Conservation (phyloP, 1,284 basidiomycete species). For the Pisolithus thermaeus region DNA sequence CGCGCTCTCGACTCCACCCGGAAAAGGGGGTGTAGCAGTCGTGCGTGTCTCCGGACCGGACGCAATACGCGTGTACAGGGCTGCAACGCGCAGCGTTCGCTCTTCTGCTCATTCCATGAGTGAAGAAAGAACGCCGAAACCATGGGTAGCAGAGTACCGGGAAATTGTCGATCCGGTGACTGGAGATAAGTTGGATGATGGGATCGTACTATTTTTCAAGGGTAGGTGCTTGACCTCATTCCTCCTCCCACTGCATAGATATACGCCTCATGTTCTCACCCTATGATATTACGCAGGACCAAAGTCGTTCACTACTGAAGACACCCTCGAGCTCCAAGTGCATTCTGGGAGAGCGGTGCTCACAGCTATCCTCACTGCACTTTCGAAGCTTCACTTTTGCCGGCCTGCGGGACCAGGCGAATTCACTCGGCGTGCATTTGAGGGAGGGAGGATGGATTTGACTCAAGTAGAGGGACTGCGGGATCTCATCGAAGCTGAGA, state of each 20-base stretch:
- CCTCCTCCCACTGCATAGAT: background rate
- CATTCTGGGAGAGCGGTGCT: constrained; percentile 85
- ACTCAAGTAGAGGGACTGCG: constrained; percentile 82
- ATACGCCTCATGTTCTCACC: background rate
- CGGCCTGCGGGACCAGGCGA: constrained; percentile 82
- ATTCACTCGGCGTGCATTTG: constrained; percentile 80
- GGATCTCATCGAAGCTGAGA: constrained; percentile 82
- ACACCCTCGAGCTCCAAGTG: constrained; percentile 80
- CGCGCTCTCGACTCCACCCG: constrained; percentile 79
- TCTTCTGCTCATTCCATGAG: constrained; percentile 24
- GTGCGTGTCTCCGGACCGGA: constrained; percentile 78
- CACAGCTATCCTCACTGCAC: constrained; percentile 57
- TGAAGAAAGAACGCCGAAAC: constrained; percentile 30
- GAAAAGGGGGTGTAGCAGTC: constrained; percentile 78
- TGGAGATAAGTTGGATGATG: constrained; percentile 69
- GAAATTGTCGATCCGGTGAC: constrained; percentile 60
- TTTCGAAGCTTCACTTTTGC: constrained; percentile 54
- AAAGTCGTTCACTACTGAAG: constrained; percentile 76
- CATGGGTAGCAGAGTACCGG: constrained; percentile 69
- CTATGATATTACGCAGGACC: constrained; percentile 39
- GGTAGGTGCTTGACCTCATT: too few relatives aligned
- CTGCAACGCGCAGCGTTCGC: constrained; percentile 33
- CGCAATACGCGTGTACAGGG: constrained; percentile 51
- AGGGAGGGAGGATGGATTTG: constrained; percentile 73
- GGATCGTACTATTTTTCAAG: constrained; percentile 75